Evolutionary conservation across 1,284 basidiomycete genomes (phyloP), one percentile per base, ranked within the genome.

Genomic region (Bjerkandera adusta): DNA sequence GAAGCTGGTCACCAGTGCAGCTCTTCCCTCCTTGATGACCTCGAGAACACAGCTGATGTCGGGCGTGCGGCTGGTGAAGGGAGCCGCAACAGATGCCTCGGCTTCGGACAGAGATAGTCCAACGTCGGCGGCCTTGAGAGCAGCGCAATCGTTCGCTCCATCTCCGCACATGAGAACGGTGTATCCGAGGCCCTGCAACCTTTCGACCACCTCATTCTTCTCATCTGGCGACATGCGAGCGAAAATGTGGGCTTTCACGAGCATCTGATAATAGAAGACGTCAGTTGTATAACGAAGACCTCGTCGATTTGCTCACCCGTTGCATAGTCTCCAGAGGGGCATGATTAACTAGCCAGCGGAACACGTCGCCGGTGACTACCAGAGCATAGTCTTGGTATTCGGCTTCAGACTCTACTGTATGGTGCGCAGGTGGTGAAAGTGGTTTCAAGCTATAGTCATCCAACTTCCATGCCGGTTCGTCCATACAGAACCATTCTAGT

Each of bases 211-310:
- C 65, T 99, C 97, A 60, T 98, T 97, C 73, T 99, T 99, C 72
- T 99, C 97, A 66, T 99, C 97, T 0, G 97, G 97, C 13, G 96
- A 99, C 97, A 99, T 99, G 21, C 97, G 83, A 7, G 97, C 95
- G 64, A 96, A 99, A 43, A 99, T 89, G 61, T 97, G 92, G 3
- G 95, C 85, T 68, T 97, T 97, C 50, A 98, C 92, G n/a, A 99
- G 83, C 93, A 99, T 96, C 92, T 96, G 44, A 21, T 22, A 6
- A 16, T 43, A 30, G n/a, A n/a, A n/a, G n/a, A n/a, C n/a, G n/a
- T n/a, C n/a, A n/a, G n/a, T n/a, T n/a, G n/a, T n/a, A n/a, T n/a
- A n/a, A n/a, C n/a, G n/a, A n/a, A n/a, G n/a, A n/a, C n/a, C n/a
- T n/a, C n/a, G n/a, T n/a, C n/a, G 13, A 11, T 25, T 39, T 3